Base-by-base conservation (phyloP, 805 yeast species). In the Ogataea dorogensis region DNA sequence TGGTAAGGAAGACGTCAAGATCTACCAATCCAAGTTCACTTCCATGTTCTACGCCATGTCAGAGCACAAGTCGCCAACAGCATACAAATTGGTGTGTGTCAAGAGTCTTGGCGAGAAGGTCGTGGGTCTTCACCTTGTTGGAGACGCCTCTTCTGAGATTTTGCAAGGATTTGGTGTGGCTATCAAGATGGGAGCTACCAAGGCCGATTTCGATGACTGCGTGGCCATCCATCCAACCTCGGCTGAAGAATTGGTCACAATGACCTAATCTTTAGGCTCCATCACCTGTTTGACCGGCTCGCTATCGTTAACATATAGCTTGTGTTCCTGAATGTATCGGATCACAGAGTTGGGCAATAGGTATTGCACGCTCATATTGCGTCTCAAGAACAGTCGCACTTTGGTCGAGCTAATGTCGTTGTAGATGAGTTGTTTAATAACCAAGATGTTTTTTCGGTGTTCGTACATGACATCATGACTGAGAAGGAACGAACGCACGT, bases 151-250 rank as follows among this genome's bases (percentile, higher is more conserved):
- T 34, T 79, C 95, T 20, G 99, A 93, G 65, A 89, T 93, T 41
- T 73, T 93, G 53, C 99, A 93, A 71, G 99, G 98, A 24, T 93
- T 93, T 56, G 98, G 98, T 42, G 98, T 89, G 36, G 98, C 98
- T 33, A 69, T 93, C 47, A 89, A 89, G 68, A 93, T 93, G 98
- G 99, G 99, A 21, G 98, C 98, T 26, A 93, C 99, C 23, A 93
- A 93, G 71, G 77, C 77, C 29, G 97, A 93, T 62, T 93, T 93
- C 49, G 99, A 93, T 65, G 79, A 69, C 61, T 86, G 94, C 68
- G 98, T 93, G 28, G 99, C 99, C 23, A 93, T 93, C 58, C 99
- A 93, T 61, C 99, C 99, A 46, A 93, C 98, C 2, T 79, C 94
- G 48, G 98, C 98, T 26, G 99, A 93, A 69, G 99, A 93, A 68